phyloP scores from a whole-genome alignment of 1,284 basidiomycete species.

The Ganoderma lingzhi region DNA sequence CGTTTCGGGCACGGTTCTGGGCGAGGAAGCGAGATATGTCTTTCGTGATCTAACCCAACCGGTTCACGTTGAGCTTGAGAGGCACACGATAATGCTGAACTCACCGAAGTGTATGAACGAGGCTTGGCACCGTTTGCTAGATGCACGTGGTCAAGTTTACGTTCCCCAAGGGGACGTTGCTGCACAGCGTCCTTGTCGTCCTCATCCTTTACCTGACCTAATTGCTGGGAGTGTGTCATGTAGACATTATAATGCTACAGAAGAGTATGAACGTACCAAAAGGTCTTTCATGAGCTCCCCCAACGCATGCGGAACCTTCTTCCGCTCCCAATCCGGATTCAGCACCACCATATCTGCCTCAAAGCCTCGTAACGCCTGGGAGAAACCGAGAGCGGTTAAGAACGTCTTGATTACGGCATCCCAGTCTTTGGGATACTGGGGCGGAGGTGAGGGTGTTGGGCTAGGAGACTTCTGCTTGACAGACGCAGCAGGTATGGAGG shows the following conservation, averaged over 20 bases:
- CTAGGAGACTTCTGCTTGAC: conserved; percentile 25
- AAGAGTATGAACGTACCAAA: conserved; percentile 49
- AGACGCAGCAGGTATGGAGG: conserved; percentile 5
- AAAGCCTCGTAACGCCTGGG: conserved; percentile 68
- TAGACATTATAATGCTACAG: too few relatives aligned
- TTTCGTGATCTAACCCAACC: conserved; percentile 65
- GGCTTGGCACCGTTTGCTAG: conserved; percentile 52
- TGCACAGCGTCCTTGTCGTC: conserved; percentile 25
- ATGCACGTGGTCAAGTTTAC: conserved; percentile 70
- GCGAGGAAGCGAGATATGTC: conserved; percentile 76
- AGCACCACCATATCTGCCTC: conserved; percentile 75
- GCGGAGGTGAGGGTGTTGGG: conserved; percentile 47
- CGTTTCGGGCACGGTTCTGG: conserved; percentile 70
- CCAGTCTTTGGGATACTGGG: conserved; percentile 64
- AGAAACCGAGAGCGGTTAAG: conserved; percentile 61
- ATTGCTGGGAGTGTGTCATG: conserved; percentile 12
- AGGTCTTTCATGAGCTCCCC: conserved; percentile 59
- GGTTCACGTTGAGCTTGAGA: background rate
- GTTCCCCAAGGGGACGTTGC: conserved; percentile 59
- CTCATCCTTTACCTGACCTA: conserved; percentile 32
- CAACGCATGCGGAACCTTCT: conserved; percentile 62
- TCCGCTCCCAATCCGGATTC: conserved; percentile 69
- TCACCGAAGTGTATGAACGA: conserved; percentile 64
- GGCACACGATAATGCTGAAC: conserved; percentile 26
- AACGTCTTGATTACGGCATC: conserved; percentile 65